Conservation (phyloP, 257 asterid genomes). For the Solanum megistacrolobum region DNA sequence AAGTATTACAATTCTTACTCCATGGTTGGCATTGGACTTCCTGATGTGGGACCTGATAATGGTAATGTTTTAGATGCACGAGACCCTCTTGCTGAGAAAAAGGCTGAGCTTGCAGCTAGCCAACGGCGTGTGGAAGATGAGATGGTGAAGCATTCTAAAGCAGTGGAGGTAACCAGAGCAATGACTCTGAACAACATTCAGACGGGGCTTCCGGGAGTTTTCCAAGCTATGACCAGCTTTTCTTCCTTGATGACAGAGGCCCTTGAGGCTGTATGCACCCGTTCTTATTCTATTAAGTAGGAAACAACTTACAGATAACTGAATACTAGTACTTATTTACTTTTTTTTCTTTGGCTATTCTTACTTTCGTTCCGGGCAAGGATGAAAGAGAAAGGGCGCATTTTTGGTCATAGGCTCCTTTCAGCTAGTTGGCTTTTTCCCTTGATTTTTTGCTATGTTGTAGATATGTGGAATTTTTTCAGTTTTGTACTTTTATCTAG, state of each 20-base stretch:
- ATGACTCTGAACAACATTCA: slow-evolving; percentile 88
- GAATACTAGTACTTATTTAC: neutral
- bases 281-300: slow-evolving; percentile 67
- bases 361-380: slow-evolving; percentile 18
- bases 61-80: slow-evolving; percentile 65
- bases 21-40: slow-evolving; percentile 72
- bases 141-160: slow-evolving; percentile 64
- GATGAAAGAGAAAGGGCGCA: slow-evolving; percentile 32
- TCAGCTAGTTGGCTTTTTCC: slow-evolving; percentile 9
- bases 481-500: slow-evolving; percentile 16
- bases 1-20: slow-evolving; percentile 80
- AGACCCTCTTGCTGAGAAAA: slow-evolving; percentile 88
- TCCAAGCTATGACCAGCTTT: slow-evolving; percentile 95
- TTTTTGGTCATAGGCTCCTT: slow-evolving; percentile 13
- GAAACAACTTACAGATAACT: neutral
- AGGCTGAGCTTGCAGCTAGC: slow-evolving; percentile 70
- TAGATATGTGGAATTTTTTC: slow-evolving; percentile 64
- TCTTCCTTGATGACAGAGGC: slow-evolving; percentile 72
- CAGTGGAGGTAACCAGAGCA: slow-evolving; percentile 87
- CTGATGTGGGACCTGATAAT: slow-evolving; percentile 50
- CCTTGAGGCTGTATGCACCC: slow-evolving; percentile 66
- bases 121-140: slow-evolving; percentile 94
- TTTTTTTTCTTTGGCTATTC: slow-evolving; percentile 9
- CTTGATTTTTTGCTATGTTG: slow-evolving; percentile 18
- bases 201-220: slow-evolving; percentile 94